Conservation (phyloP, 2,329 filamentous ascomycete species). For the Dothideomycetes sp. region DNA sequence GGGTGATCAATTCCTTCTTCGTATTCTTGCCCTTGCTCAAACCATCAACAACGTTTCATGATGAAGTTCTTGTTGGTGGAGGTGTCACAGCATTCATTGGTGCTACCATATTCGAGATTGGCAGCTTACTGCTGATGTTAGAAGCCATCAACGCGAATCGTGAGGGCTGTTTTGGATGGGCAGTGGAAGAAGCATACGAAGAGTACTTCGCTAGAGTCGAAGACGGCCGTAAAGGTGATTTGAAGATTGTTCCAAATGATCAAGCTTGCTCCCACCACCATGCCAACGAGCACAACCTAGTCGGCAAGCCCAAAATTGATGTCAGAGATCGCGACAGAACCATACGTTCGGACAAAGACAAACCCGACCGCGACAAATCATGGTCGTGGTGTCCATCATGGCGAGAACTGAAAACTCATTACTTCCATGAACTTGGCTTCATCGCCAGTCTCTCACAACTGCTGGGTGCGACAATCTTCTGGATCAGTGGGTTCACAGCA, state of each 20-base stretch:
- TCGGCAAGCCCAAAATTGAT: slow-evolving; percentile 17
- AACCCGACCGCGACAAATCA: background rate
- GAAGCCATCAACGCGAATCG: slow-evolving; percentile 62
- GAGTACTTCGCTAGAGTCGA: slow-evolving; percentile 10
- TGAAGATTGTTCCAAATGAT: slow-evolving; percentile 10
- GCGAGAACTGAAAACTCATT: slow-evolving; percentile 50
- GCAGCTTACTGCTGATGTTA: slow-evolving; percentile 52
- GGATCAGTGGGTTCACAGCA: slow-evolving; percentile 53
- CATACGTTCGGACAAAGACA: background rate
- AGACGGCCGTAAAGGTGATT: background rate
- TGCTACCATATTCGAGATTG: slow-evolving; percentile 57
- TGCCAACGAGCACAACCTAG: slow-evolving; percentile 25
- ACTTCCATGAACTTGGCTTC: slow-evolving; percentile 54
- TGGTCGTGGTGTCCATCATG: slow-evolving; percentile 55
- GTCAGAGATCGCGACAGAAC: background rate
- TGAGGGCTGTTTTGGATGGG: slow-evolving; percentile 60
- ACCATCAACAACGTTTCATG: slow-evolving; percentile 45
- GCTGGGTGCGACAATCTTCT: slow-evolving; percentile 53
- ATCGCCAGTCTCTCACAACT: slow-evolving; percentile 50
- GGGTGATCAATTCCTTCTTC: slow-evolving; percentile 52
- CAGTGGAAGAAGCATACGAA: slow-evolving; percentile 39
- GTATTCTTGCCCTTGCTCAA: slow-evolving; percentile 50
- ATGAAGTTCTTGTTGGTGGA: slow-evolving; percentile 46
- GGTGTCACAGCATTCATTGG: slow-evolving; percentile 59
- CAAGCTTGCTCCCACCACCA: slow-evolving; percentile 30